Conservation (phyloP, 768 basidiomycete genomes). For the Panaeolus papilionaceus region DNA sequence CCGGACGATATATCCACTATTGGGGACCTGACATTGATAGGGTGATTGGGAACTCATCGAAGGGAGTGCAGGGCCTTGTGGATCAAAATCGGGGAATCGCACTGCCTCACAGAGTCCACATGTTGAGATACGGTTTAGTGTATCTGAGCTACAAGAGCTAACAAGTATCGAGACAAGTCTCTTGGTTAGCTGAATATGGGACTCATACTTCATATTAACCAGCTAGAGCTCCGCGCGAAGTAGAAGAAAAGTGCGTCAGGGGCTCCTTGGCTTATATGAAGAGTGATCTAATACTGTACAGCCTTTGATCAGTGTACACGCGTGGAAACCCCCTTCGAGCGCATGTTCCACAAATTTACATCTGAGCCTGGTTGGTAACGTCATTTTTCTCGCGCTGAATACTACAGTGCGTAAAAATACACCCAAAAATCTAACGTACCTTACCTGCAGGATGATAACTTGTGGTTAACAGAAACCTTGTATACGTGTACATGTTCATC, state of each 20-base stretch:
- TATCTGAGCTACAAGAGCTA: neutral
- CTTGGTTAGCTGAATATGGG: neutral
- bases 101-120: constrained; percentile 5
- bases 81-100: constrained; percentile 5
- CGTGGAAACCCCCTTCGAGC: too few relatives aligned
- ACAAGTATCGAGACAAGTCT: neutral
- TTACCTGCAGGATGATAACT: too few relatives aligned
- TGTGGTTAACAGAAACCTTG: too few relatives aligned
- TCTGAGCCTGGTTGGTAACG: too few relatives aligned
- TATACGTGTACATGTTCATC: too few relatives aligned
- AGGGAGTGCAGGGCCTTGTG: neutral
- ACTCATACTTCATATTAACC: neutral
- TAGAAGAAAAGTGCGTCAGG: too few relatives aligned
- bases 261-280: neutral
- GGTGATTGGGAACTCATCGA: too few relatives aligned
- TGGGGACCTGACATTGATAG: neutral
- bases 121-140: neutral
- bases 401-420: too few relatives aligned
- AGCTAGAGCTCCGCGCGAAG: too few relatives aligned
- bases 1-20: neutral
- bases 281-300: neutral
- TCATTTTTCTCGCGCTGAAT: too few relatives aligned
- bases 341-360: too few relatives aligned
- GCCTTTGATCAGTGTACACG: neutral
- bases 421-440: too few relatives aligned